Evolutionary conservation across 2,329 filamentous ascomycete genomes (phyloP), one percentile per base, ranked within the genome.

Genomic region (Dichotomopilus funicola): DNA sequence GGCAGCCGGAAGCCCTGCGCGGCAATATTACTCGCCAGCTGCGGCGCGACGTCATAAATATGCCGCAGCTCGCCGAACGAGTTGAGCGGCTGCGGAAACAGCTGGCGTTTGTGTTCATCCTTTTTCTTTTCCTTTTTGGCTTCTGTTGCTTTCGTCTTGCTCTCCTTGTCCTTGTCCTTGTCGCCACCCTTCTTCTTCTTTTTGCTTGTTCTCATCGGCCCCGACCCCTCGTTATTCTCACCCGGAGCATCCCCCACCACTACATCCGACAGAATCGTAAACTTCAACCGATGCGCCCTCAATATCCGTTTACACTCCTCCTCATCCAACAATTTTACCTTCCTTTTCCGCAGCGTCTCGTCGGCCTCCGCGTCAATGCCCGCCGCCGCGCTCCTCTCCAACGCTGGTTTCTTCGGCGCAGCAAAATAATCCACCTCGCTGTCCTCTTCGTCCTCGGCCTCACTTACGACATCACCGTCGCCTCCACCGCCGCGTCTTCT

Each of bases 1-100:
- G 94, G 94, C 55, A 91, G 76, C 38, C 80, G 83, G 68, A 95
- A 99, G 9, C 88, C 90, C 72, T 97, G 89, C n/a, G 82, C 79
- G 11, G 81, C 76, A 35, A 99, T 76, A 66, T 99, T 99, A 58
- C 87, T 82, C 1, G 84, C 83, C 45, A 99, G 72, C 43, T 85
- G 79, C 42, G 79, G 76, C 4, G 89, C 87, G 43, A 96, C 82
- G n/a, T 79, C 80, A 71, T 92, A 95, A 45, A 76, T 77, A 36
- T 77, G 75, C 40, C 83, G 79, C 56, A 99, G 74, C 64, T 94
- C 83, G 43, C 76, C 74, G 67, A 99, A 97, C 0, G 84, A 82
- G 45, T 80, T 81, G 62, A 99, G 74, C 1, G 94, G 92, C 60
- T 89, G 86, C 0, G 92, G 89, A 67, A 83, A 91, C 35, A 97